Evolutionary conservation across 768 basidiomycete species (phyloP), one percentile per base, ranked within the genome.

Genomic region (Amanita polypyramis): DNA sequence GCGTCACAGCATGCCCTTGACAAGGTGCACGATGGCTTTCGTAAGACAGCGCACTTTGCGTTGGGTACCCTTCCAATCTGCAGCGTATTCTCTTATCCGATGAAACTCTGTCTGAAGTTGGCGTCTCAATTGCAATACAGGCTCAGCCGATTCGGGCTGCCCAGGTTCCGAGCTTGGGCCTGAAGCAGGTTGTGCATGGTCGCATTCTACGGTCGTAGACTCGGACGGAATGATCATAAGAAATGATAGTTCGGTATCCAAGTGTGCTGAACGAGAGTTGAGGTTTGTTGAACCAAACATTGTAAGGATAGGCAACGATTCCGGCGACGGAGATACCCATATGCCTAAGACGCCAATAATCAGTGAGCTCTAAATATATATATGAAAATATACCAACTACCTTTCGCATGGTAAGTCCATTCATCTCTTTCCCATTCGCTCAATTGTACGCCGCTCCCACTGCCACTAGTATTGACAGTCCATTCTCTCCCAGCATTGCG

Each of bases 391-490:
- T 2, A 6, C 12, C 17, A 27, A 15, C 25, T 52, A 95, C 94
- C 96, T 75, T 99, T 99, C 20, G 96, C 89, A 59, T 99, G 96
- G 66, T 99, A 99, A 1, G 96, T 98, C 96, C 96, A 99, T 3
- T 85, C 90, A 19, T 73, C 67, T 54, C 76, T 76, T 58, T 80
- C 76, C 96, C 96, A 99, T 63, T 99, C 95, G 50, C 69, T 75
- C 52, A 99, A 69, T 47, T 80, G 70, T 19, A 99, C 74, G 0
- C 80, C 77, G 29, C 65, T 58, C 3, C 68, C 65, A 27, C 54
- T 58, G 8, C 55, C 55, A n/a, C 21, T 52, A 29, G 50, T 39
- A 17, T 53, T 43, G 19, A 51, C 50, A 12, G 56, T 50, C 71
- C 72, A 74, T 11, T 59, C 49, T 30, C 69, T 69, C 4, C 69